Evolutionary conservation across 2,329 filamentous ascomycete genomes (phyloP), one percentile per base, ranked within the genome.

Genomic region (Trichoderma polysporum): DNA sequence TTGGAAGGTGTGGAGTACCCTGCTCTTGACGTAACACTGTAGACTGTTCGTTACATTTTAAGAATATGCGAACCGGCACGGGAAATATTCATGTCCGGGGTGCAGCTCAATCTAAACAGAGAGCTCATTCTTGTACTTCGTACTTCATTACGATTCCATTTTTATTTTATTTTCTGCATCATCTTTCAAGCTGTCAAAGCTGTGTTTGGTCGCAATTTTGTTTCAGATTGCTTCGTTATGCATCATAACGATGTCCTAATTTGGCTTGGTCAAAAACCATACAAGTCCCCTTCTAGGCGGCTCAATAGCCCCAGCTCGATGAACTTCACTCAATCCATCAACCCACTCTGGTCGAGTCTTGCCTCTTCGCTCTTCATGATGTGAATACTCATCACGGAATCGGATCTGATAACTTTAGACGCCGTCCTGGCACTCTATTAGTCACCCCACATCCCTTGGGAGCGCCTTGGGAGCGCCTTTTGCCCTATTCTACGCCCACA

Each of bases 391-490:
- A 37, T 50, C 19, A n/a, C 15, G 15, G 25, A 37, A 37, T 50
- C 31, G 37, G 58, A 61, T 61, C 58, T 61, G 57, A 60, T 60
- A 60, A 60, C 29, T 37, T 27, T 60, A 49, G 39, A 27, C 57
- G 27, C 39, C 39, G 37, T 47, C 22, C 41, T 45, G 41, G n/a
- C 41, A 45, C 19, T n/a, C 19, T 45, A 22, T 19, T 25, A 29
- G 25, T 19, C 8, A 37, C 58, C 58, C 58, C 58, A 61, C 41
- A 27, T 50, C 29, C 45, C 41, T 17, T 49, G 31, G 31, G 41
- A 33, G 45, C 41, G 13, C n/a, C 58, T 50, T n/a, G n/a, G n/a
- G n/a, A n/a, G n/a, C n/a, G n/a, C n/a, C n/a, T n/a, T n/a, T 49
- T 33, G 19, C 58, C 50, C 31, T 12, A 7, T 27, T 25, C 31